Conservation (phyloP, 768 basidiomycete species). For the Myochromella boudieri region DNA sequence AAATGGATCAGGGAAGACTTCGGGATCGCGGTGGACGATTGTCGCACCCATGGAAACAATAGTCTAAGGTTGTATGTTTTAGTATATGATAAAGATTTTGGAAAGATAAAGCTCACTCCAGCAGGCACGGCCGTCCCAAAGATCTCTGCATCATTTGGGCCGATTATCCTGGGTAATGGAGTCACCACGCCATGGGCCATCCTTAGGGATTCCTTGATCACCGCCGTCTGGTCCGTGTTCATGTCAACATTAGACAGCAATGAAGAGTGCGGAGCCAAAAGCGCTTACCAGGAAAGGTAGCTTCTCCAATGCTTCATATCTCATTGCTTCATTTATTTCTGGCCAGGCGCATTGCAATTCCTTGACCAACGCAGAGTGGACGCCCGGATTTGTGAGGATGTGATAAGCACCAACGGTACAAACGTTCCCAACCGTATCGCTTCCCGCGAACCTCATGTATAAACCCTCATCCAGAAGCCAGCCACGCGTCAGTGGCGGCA, state of each 20-base stretch:
- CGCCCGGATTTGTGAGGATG: slow-evolving; percentile 28
- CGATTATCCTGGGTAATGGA: slow-evolving; percentile 38
- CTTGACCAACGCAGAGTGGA: slow-evolving; percentile 26
- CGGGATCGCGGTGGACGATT: slow-evolving; percentile 37
- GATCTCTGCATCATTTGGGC: slow-evolving; percentile 34
- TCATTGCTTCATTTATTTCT: slow-evolving; percentile 27
- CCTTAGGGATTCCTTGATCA: slow-evolving; percentile 46
- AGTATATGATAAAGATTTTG: not conserved
- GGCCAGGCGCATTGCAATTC: slow-evolving; percentile 42
- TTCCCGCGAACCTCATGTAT: slow-evolving; percentile 40
- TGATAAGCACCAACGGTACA: slow-evolving; percentile 36
- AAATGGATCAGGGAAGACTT: slow-evolving; percentile 39
- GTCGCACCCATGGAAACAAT: slow-evolving; percentile 33
- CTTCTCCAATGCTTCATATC: slow-evolving; percentile 39
- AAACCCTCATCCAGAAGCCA: slow-evolving; percentile 38
- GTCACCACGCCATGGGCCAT: slow-evolving; percentile 38
- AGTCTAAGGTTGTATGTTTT: slow-evolving; percentile 27
- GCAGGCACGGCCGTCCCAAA: slow-evolving; percentile 23
- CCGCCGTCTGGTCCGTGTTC: slow-evolving; percentile 49
- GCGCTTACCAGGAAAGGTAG: slow-evolving; percentile 44
- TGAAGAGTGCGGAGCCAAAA: not conserved
- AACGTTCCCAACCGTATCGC: slow-evolving; percentile 42
- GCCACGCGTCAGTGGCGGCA: slow-evolving; percentile 29
- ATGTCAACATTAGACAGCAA: no score
- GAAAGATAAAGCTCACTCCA: not conserved